Base-by-base conservation (phyloP, 345 rosid genomes). In the Erysimum cheiranthoides region DNA sequence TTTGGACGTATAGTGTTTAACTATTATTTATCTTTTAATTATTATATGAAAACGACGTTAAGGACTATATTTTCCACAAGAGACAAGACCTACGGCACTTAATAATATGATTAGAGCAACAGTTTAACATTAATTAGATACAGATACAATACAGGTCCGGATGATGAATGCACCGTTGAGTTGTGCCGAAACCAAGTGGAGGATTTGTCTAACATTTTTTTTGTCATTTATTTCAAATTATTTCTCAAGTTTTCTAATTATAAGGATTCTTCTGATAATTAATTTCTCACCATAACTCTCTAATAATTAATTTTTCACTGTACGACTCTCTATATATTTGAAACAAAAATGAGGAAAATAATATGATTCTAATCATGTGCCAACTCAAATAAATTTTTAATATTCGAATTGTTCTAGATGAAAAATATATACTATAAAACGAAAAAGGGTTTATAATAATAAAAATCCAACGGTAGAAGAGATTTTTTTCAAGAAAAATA, bases 121-220 rank as follows among this genome's bases (percentile, higher is more conserved):
- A 31, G 32, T 58, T 76, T 61, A 68, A 32, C 49, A 69, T 68
- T 61, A 69, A 31, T 46, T 54, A 77, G 60, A 70, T 77, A 70
- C 70, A 58, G 45, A 61, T 60, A 59, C 52, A 68, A 52, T 68
- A 61, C 60, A 62, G 70, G 56, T 52, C 70, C 59, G 27, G 47
- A 75, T 75, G 71, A 61, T 70, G 75, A 51, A 49, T 61, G 69
- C 31, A 63, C 57, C 53, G n/a, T 51, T 68, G 79, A 75, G 79
- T 42, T 75, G 68, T 75, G 52, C 50, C 21, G 5, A 66, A 68
- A 63, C 57, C 79, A 52, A 68, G 74, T 75, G 73, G 63, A 51
- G 25, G 39, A 21, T 60, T 51, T 76, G 56, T 61, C 63, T 30
- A 40, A 0, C 10, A 5, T 42, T 75, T 50, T 31, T 6, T 61